These are phyloP conservation scores for Xylaria acuta DNA, from an alignment of 495 filamentous ascomycete genomes.

Conservation along the genomic window DNA sequence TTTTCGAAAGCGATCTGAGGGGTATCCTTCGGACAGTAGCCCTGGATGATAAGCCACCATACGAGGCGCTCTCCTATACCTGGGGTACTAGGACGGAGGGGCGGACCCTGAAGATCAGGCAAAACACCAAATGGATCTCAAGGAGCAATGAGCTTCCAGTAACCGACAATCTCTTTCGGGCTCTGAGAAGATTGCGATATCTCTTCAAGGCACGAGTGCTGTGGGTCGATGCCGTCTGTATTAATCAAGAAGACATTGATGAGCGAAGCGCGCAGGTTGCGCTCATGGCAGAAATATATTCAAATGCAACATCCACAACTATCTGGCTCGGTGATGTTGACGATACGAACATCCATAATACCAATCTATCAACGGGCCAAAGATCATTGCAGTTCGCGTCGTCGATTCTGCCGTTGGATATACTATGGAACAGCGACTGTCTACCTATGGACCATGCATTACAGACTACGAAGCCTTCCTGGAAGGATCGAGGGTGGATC, in stretches of 20 bases:
- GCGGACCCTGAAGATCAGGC: constrained; percentile 2
- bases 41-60: constrained; percentile 4
- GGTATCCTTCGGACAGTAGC: not conserved
- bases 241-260: constrained; percentile 28
- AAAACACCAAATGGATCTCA: not conserved
- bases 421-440: constrained; percentile 9
- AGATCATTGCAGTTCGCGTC: not conserved
- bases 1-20: not conserved
- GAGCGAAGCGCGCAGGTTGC: constrained; percentile 28
- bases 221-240: constrained; percentile 19
- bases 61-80: constrained; percentile 20
- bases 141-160: not conserved
- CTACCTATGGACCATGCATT: constrained; percentile 5
- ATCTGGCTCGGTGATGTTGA: constrained; percentile 1
- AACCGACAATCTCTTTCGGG: constrained; percentile 7
- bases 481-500: constrained; percentile 10
- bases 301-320: not conserved
- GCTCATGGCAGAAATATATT: constrained; percentile 27
- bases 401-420: not conserved
- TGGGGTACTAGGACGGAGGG: constrained; percentile 13
- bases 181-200: constrained; percentile 5
- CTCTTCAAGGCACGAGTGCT: not conserved
- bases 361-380: not conserved
- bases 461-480: constrained; percentile 13
- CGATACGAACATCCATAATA: not conserved